Evolutionary conservation across 352 stramenopile genomes (phyloP), one percentile per base, ranked within the genome.

Genomic region (Phytophthora ohioensis): DNA sequence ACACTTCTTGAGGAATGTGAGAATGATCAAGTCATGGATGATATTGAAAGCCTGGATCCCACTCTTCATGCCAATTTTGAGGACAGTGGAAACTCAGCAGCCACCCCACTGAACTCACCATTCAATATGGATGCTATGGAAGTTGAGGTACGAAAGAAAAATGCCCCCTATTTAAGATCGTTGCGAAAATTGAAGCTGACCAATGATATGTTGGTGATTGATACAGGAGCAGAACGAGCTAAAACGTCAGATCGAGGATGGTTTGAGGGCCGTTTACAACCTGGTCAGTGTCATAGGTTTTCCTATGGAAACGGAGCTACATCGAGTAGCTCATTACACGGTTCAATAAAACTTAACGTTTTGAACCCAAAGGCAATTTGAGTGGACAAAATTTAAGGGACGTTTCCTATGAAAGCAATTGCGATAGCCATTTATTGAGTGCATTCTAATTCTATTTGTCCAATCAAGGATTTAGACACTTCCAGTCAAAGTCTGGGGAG

Each of bases 391-490:
- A 7, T 0, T 56, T 56, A 42, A 31, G 2, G 10, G 11, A 49
- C 10, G 8, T 49, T 3, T 27, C 43, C 5, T 57, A 34, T 45
- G 41, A 62, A 17, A 38, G 11, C 3, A 15, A 54, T 7, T 64
- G 56, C 17, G 43, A 15, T 9, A 55, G 56, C 39, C 55, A 55
- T 27, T 38, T 64, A 12, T 11, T 64, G 2, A 64, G 56, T 55
- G 43, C 56, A n/a, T 54, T 21, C 17, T 21, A 21, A 47, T 15
- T 46, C 38, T 21, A 21, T 35, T 27, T 64, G 1, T n/a, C 56
- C 9, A 55, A 13, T 10, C 42, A 38, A 54, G 43, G 43, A 13
- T 64, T 35, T 30, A 13, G 13, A n/a, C 56, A 55, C 8, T 9
- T 57, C 15, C 43, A 64, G 34, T 11, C 56, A 38, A 64, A 55